These are phyloP conservation scores for Thalassia testudinum DNA, from an alignment of 116 monocot species.

Conservation along the genomic window DNA sequence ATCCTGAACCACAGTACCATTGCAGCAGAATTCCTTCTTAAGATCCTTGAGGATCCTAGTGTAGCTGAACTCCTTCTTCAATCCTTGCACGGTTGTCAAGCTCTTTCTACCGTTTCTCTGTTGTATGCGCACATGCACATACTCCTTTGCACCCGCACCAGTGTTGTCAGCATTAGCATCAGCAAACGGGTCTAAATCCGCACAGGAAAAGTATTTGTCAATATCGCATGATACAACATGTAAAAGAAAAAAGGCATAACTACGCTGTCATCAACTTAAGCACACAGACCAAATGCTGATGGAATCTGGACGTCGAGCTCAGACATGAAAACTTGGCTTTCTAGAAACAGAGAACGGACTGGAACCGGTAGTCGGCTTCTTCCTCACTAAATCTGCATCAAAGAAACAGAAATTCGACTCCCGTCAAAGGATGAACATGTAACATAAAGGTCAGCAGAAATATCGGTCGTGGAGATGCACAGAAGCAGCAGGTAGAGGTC, in stretches of 20 bases:
- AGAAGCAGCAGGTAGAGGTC: too few relatives aligned
- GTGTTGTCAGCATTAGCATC: conserved; percentile 40
- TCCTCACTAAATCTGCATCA: too few relatives aligned
- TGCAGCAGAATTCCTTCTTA: conserved; percentile 50
- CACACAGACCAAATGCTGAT: conserved; percentile 18
- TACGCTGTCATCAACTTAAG: too few relatives aligned
- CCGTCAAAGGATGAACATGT: too few relatives aligned
- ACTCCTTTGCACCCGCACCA: conserved; percentile 33
- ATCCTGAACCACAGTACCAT: conserved; percentile 46
- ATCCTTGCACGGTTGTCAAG: conserved; percentile 40
- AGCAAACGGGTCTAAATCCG: conserved; percentile 29
- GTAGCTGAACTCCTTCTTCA: conserved; percentile 50
- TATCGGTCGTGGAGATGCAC: too few relatives aligned
- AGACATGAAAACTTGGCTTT: conserved; percentile 22
- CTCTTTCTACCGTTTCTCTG: conserved; percentile 47
- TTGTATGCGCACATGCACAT: conserved; percentile 45
- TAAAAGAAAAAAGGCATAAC: too few relatives aligned
- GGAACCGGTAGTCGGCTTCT: not conserved
- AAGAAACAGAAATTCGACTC: too few relatives aligned
- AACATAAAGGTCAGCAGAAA: too few relatives aligned
- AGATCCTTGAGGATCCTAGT: conserved; percentile 35
- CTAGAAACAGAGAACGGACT: not conserved
- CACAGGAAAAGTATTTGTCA: too few relatives aligned
- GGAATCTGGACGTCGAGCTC: conserved; percentile 24
- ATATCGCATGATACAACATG: too few relatives aligned